These are phyloP conservation scores for Coniophora puteana DNA, from an alignment of 1,284 basidiomycete genomes.

Conservation along the genomic window DNA sequence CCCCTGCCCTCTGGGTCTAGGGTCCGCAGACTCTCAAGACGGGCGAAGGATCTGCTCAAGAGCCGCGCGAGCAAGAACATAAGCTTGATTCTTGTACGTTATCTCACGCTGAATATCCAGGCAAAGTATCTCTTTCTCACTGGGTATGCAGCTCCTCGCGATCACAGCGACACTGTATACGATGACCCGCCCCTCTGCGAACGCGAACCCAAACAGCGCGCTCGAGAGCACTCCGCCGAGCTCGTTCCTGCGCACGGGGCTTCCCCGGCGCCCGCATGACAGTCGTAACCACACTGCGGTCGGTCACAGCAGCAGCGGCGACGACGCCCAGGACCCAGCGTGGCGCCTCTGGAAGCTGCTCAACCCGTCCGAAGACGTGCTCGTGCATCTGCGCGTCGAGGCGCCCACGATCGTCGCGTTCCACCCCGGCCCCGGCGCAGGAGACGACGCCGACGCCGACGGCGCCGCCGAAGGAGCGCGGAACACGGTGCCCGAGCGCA, in stretches of 20 bases:
- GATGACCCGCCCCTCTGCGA: constrained; percentile 53
- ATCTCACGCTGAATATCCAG: constrained; percentile 3
- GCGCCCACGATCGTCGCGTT: constrained; percentile 76
- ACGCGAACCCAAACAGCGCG: constrained; percentile 28
- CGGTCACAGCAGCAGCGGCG: constrained; percentile 20
- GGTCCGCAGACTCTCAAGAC: constrained; percentile 40
- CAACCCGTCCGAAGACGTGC: constrained; percentile 66
- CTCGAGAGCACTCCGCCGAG: constrained; percentile 19
- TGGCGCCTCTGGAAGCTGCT: constrained; percentile 76
- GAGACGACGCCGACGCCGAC: constrained; percentile 20
- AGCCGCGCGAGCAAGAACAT: constrained; percentile 79
- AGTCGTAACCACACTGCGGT: too few species aligned
- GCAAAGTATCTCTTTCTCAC: constrained; percentile 8
- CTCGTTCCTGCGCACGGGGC: too few species aligned
- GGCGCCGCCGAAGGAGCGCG: too few species aligned
- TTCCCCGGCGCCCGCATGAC: constrained; percentile 29
- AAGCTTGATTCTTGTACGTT: constrained; percentile 71
- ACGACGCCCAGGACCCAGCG: constrained; percentile 45
- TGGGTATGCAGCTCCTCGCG: constrained; percentile 54
- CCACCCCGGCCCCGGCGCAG: constrained; percentile 33
- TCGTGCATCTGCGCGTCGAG: constrained; percentile 81
- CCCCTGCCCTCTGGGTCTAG: constrained; percentile 36
- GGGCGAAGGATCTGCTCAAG: constrained; percentile 49
- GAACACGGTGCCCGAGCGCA: constrained; percentile 9
- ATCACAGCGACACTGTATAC: constrained; percentile 72